Evolutionary conservation across 176 grass and related monocot genomes (phyloP).

Genomic region (Musa acuminata): DNA sequence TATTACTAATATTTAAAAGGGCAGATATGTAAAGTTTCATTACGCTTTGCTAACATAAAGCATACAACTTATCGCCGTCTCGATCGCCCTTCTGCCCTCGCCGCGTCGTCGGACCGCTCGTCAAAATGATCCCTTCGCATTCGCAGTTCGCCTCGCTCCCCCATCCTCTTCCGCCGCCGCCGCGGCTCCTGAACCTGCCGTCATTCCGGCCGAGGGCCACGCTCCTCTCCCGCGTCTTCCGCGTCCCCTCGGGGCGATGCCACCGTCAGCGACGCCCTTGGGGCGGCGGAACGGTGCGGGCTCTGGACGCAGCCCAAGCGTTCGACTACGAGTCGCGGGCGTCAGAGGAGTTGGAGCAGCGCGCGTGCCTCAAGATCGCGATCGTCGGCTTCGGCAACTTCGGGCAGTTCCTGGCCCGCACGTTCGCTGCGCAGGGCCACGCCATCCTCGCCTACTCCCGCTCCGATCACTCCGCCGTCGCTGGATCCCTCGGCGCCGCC

Average conservation of each 20-base stretch:
- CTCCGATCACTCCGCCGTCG: conserved; percentile 50
- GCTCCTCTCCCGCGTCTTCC: neutral
- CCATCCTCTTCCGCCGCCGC: neutral
- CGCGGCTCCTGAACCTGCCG: neutral
- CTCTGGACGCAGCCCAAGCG: conserved; percentile 20
- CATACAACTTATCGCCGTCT: too few relatives aligned
- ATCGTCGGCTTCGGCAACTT: conserved; percentile 79
- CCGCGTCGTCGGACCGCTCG: neutral
- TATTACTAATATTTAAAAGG: too few relatives aligned
- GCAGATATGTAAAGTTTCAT: too few relatives aligned
- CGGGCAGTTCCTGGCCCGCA: conserved; percentile 57
- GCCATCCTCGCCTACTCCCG: conserved; percentile 68
- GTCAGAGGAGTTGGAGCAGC: conserved; percentile 11
- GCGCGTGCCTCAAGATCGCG: conserved; percentile 51
- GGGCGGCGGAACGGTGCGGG: neutral
- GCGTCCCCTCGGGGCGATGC: neutral
- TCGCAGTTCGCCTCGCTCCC: neutral
- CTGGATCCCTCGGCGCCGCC: conserved; percentile 26
- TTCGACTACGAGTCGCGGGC: conserved; percentile 37
- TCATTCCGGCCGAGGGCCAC: neutral
- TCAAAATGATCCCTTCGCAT: neutral
- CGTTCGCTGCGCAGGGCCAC: conserved; percentile 58
- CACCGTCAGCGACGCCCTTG: neutral
- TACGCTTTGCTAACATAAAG: too few relatives aligned
- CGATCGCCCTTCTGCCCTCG: neutral